A percentile compares a stretch with the other conserved stretches of the same genome.
Evolutionary conservation across 1,284 basidiomycete species (phyloP).

Genomic region (Austroboletus niveus): DNA sequence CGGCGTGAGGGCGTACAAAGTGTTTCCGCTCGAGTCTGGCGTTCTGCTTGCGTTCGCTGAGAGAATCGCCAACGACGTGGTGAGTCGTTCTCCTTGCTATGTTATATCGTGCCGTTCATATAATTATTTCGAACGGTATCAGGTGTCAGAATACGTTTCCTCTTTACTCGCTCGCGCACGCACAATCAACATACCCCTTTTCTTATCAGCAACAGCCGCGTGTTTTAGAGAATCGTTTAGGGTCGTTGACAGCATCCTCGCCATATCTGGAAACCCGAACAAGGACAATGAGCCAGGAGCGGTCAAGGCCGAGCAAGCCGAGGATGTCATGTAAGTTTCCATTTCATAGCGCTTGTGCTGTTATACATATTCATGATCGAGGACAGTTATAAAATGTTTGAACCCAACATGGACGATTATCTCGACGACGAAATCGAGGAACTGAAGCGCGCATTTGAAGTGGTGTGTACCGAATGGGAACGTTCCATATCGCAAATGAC

Average conservation of each 20-base stretch:
- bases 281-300: constrained; percentile 18
- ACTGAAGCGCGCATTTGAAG: constrained; percentile 72
- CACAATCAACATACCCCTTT: constrained; percentile 70
- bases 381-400: constrained; percentile 86
- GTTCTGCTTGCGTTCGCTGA: constrained; percentile 78
- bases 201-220: constrained; percentile 85
- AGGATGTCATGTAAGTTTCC: constrained; percentile 74
- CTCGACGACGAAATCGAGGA: constrained; percentile 90
- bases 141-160: constrained; percentile 75
- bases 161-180: constrained; percentile 77
- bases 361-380: constrained; percentile 1
- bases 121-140: no score
- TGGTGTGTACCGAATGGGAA: constrained; percentile 81
- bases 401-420: constrained; percentile 94
- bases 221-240: constrained; percentile 87
- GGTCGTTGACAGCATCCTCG: constrained; percentile 75
- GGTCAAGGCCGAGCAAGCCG: constrained; percentile 51
- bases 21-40: constrained; percentile 79
- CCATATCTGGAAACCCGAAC: constrained; percentile 38
- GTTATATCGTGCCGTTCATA: neutral
- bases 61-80: constrained; percentile 74
- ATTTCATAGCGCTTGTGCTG: neutral
- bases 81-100: constrained; percentile 36
- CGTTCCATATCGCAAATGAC: constrained; percentile 45
- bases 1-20: constrained; percentile 75